phyloP scores from a whole-genome alignment of 768 basidiomycete species.

The Leccinum imitatum region DNA sequence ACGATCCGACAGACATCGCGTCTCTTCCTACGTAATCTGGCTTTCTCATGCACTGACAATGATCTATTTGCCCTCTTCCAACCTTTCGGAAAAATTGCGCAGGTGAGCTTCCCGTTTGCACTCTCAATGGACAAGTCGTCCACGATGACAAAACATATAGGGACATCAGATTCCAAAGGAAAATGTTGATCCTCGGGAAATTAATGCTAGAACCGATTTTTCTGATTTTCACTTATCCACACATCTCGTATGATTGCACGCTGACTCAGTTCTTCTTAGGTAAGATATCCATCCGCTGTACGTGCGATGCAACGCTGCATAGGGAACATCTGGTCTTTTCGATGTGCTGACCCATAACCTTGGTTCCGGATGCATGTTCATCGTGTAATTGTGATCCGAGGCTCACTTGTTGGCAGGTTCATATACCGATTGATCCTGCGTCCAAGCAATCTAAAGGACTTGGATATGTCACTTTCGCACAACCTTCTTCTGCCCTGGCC shows the following conservation, averaged over 20 bases:
- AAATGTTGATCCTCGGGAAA: slow-evolving; percentile 39
- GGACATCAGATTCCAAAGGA: slow-evolving; percentile 48
- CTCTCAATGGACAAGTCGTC: slow-evolving; percentile 7
- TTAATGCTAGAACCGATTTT: slow-evolving; percentile 51
- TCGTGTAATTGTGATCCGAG: neutral
- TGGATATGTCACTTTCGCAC: slow-evolving; percentile 55
- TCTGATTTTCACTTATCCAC: slow-evolving; percentile 17
- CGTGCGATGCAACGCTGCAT: slow-evolving; percentile 14
- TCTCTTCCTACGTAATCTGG: slow-evolving; percentile 92
- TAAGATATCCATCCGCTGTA: slow-evolving; percentile 1
- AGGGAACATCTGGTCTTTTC: slow-evolving; percentile 59
- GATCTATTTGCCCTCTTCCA: slow-evolving; percentile 68
- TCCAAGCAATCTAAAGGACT: slow-evolving; percentile 57
- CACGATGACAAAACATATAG: slow-evolving; percentile 44
- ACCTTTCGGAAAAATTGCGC: slow-evolving; percentile 68
- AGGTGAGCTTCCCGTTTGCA: slow-evolving; percentile 51
- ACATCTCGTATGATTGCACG: neutral
- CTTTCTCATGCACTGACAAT: slow-evolving; percentile 75
- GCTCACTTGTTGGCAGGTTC: slow-evolving; percentile 40
- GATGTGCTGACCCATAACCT: slow-evolving; percentile 47
- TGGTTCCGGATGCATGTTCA: slow-evolving; percentile 34
- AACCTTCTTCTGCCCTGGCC: slow-evolving; percentile 49
- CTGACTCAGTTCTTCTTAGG: slow-evolving; percentile 16
- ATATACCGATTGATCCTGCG: slow-evolving; percentile 51
- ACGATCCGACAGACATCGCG: slow-evolving; percentile 75